Evolutionary conservation across 352 stramenopile species (phyloP).

Genomic region (Globisporangium okanoganense): DNA sequence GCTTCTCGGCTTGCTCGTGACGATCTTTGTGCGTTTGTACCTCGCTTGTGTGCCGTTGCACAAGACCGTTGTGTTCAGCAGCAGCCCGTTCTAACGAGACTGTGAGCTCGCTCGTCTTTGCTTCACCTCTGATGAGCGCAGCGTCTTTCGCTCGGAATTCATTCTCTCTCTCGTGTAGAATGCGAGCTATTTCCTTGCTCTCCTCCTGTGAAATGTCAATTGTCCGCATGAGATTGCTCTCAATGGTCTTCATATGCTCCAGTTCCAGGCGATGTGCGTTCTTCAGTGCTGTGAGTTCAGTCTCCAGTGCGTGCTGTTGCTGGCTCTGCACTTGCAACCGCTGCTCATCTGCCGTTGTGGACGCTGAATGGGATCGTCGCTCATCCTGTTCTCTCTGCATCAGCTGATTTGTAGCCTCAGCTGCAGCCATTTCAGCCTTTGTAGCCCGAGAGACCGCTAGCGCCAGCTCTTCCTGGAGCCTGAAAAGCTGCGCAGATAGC

Average conservation of each 20-base stretch:
- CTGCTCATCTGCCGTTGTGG: neutral
- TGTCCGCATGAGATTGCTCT: conserved; percentile 13
- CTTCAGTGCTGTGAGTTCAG: conserved; percentile 4
- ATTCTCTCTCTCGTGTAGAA: conserved; percentile 21
- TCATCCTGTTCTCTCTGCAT: conserved; percentile 5
- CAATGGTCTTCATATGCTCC: conserved; percentile 2
- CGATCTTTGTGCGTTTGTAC: conserved; percentile 29
- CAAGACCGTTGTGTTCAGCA: neutral
- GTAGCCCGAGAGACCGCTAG: conserved; percentile 14
- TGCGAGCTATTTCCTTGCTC: conserved; percentile 17
- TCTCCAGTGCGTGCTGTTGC: conserved; percentile 1
- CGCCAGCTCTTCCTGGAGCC: conserved; percentile 28
- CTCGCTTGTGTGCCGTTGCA: conserved; percentile 20
- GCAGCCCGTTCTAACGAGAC: conserved; percentile 6
- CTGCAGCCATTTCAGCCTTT: conserved; percentile 24
- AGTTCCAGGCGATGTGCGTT: conserved; percentile 5
- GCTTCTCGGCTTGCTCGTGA: conserved; percentile 27
- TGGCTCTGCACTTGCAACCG: neutral
- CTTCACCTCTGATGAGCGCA: conserved; percentile 8
- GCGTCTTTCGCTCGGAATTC: conserved; percentile 11
- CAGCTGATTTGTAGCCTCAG: conserved; percentile 21
- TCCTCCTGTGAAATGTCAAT: conserved; percentile 15
- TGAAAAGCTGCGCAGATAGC: conserved; percentile 20
- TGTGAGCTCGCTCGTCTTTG: conserved; percentile 1
- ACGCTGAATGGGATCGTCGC: neutral